Evolutionary conservation across 306 rosid species (phyloP).

Genomic region (Rubus parviflorus): DNA sequence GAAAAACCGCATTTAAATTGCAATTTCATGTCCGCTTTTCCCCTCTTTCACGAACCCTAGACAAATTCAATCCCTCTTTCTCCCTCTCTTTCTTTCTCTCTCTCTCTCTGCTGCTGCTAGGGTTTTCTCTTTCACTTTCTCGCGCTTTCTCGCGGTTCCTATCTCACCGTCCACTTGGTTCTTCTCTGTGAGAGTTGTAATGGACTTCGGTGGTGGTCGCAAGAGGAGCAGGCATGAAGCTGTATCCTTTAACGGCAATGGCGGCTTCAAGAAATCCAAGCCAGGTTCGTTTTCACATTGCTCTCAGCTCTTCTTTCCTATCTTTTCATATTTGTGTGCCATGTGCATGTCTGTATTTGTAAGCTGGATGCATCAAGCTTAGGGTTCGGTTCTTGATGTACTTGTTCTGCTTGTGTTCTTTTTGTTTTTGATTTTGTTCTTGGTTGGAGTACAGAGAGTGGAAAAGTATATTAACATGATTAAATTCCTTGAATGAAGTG

Average conservation of each 20-base stretch:
- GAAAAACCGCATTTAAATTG: conserved; percentile 26
- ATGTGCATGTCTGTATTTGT: too few relatives aligned
- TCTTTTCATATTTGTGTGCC: too few relatives aligned
- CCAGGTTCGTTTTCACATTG: conserved; percentile 44
- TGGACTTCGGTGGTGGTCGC: conserved; percentile 58
- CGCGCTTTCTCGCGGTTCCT: neutral
- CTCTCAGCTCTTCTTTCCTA: neutral
- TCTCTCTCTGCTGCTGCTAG: neutral
- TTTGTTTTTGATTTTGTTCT: neutral
- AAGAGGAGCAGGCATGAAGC: conserved; percentile 65
- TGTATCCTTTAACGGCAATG: conserved; percentile 69
- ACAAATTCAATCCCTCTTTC: neutral
- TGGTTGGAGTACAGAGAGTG: neutral
- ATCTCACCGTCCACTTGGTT: neutral
- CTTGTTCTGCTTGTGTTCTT: neutral
- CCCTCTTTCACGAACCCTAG: conserved; percentile 31
- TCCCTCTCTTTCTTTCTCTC: neutral
- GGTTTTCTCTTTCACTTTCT: neutral
- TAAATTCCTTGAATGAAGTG: neutral
- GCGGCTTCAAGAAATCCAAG: conserved; percentile 59
- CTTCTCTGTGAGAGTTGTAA: conserved; percentile 6
- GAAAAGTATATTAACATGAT: neutral
- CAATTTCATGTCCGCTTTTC: conserved; percentile 32
- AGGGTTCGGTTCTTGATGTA: conserved; percentile 8
- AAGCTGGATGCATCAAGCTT: neutral